These are phyloP conservation scores for Alternaria metachromatica DNA, from an alignment of 2,329 filamentous ascomycete species.

Conservation along the genomic window DNA sequence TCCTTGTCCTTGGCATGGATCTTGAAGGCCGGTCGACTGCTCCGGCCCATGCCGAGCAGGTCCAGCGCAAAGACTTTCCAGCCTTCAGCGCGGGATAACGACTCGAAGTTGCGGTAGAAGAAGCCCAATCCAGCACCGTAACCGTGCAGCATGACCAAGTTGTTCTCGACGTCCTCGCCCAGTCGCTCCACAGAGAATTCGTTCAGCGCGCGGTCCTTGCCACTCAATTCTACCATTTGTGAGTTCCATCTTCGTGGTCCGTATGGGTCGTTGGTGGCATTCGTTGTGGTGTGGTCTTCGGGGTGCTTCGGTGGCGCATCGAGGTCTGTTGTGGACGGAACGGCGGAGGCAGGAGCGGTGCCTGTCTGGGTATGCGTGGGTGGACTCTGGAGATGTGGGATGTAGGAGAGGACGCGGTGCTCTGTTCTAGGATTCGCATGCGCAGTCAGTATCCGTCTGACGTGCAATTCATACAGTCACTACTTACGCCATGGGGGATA, in stretches of 20 bases:
- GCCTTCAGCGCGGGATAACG: constrained; percentile 75
- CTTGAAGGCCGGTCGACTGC: constrained; percentile 80
- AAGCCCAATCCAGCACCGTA: constrained; percentile 96
- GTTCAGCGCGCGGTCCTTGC: constrained; percentile 86
- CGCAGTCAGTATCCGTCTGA: not conserved
- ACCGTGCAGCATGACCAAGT: constrained; percentile 93
- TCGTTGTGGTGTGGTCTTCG: constrained; percentile 56
- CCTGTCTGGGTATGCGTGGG: constrained; percentile 72
- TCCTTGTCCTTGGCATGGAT: constrained; percentile 82
- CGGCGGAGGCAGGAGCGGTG: constrained; percentile 55
- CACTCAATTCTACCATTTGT: constrained; percentile 80
- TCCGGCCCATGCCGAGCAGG: constrained; percentile 93
- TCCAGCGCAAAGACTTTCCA: constrained; percentile 96
- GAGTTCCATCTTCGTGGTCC: constrained; percentile 87
- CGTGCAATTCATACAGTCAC: not conserved
- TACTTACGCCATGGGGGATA: constrained; percentile 70
- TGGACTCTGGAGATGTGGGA: constrained; percentile 80
- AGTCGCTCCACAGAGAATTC: constrained; percentile 90
- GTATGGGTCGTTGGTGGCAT: constrained; percentile 70
- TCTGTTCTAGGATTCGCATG: constrained; percentile 64
- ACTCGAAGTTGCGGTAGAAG: constrained; percentile 98
- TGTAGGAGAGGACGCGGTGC: constrained; percentile 82
- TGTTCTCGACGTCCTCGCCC: constrained; percentile 80
- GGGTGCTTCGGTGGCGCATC: constrained; percentile 42
- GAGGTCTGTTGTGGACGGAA: constrained; percentile 51